Base-by-base conservation (phyloP, 257 asterid genomes). In the Ocimum tenuiflorum region DNA sequence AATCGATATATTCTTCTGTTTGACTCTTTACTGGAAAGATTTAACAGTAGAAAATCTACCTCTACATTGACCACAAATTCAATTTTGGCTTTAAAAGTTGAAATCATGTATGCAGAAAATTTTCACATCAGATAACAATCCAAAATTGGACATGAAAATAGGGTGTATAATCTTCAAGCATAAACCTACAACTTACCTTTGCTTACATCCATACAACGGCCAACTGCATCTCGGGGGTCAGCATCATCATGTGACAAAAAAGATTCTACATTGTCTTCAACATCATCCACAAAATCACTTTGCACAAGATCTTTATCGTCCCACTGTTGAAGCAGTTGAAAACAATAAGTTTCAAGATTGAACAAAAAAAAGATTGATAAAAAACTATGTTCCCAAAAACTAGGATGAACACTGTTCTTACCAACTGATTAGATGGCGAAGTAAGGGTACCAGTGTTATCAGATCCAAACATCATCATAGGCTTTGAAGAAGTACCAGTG, bases 221-320 rank as follows among this genome's bases (percentile, higher is more conserved):
- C 95, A 67, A 80, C 97, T 15, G 89, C 63, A 67, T 92, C 97
- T 38, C 97, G 83, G 7, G 96, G 94, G 71, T 92, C 96, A 33
- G 94, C 88, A 69, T 92, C 97, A 59, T 91, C 98, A 33, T 84
- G 96, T 12, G 97, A 84, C 31, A 92, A 84, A 82, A 92, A 92
- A 27, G 97, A 89, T 70, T 92, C 98, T 10, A 92, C 95, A 59
- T 89, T 87, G 75, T 92, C 98, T 72, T 92, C 98, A 69, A 87
- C 95, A 76, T 91, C 98, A 59, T 89, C 98, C 82, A 87, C 98
- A 72, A 89, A 92, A 67, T 89, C 98, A 84, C 96, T 83, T 85
- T 84, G 97, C 77, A 76, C 91, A 63, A 87, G 84, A 80, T 92
- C 97, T 70, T 92, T 92, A 74, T 86, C 98, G 68, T 89, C 98